Evolutionary conservation across 352 stramenopile genomes (phyloP).

Genomic region (Phytopythium delawarense): DNA sequence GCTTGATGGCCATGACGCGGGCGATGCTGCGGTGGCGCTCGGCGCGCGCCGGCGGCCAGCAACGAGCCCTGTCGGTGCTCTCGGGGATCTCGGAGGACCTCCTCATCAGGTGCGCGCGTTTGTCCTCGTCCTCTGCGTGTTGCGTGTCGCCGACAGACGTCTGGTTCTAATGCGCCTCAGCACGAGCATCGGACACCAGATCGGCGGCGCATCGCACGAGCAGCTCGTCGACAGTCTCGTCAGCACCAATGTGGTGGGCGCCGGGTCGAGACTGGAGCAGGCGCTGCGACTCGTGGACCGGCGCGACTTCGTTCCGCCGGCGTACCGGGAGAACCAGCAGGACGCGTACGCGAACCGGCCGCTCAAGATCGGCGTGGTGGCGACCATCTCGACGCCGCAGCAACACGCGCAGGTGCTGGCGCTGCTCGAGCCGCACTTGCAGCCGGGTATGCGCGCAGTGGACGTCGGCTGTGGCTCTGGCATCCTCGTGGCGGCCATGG

Average conservation of each 20-base stretch:
- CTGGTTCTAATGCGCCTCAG: constrained; percentile 12
- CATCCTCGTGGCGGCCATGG: constrained; percentile 75
- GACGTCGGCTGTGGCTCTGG: constrained; percentile 83
- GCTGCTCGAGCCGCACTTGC: constrained; percentile 59
- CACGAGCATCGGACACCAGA: constrained; percentile 80
- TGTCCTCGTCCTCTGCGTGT: neutral
- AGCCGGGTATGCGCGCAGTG: constrained; percentile 53
- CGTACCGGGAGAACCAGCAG: constrained; percentile 19
- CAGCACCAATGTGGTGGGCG: constrained; percentile 56
- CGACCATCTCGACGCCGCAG: constrained; percentile 85
- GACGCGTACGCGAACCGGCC: constrained; percentile 70
- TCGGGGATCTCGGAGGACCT: constrained; percentile 76
- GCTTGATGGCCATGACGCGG: constrained; percentile 4
- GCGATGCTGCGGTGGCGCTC: neutral
- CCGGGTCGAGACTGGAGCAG: constrained; percentile 50
- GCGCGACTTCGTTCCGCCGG: constrained; percentile 42
- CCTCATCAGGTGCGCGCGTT: constrained; percentile 42
- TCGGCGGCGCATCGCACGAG: constrained; percentile 62
- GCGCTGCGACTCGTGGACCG: constrained; percentile 68
- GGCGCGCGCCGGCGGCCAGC: neutral
- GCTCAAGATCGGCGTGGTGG: constrained; percentile 71
- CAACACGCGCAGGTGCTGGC: constrained; percentile 78
- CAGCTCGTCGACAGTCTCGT: constrained; percentile 77
- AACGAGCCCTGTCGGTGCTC: constrained; percentile 54
- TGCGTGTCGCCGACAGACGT: neutral